These are phyloP conservation scores for Cryptococcus sp. DNA, from an alignment of 1,284 basidiomycete genomes.

Conservation along the genomic window DNA sequence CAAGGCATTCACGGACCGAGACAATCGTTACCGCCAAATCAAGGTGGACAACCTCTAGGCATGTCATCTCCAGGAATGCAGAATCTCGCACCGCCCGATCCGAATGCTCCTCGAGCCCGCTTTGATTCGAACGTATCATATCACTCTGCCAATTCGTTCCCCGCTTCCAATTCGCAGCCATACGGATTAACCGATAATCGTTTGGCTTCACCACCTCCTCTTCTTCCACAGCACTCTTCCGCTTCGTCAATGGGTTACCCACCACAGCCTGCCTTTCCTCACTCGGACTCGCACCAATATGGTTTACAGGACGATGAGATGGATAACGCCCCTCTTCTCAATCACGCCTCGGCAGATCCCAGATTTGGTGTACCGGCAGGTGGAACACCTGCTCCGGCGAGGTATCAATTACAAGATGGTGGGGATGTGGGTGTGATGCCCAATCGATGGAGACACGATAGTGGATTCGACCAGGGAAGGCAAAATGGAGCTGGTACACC, in stretches of 20 bases:
- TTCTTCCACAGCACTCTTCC: conserved; percentile 26
- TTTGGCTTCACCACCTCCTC: conserved; percentile 35
- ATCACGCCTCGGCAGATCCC: conserved; percentile 28
- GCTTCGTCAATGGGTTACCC: conserved; percentile 9
- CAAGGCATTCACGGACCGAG: conserved; percentile 2
- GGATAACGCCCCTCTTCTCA: conserved; percentile 36
- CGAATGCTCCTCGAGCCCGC: conserved; percentile 8
- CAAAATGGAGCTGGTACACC: no score
- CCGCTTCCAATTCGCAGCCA: conserved; percentile 9
- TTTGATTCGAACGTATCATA: conserved; percentile 22
- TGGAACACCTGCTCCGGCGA: background rate
- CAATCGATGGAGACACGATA: conserved; percentile 15
- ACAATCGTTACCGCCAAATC: conserved; percentile 4
- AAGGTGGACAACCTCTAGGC: conserved; percentile 1
- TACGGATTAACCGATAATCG: conserved; percentile 25
- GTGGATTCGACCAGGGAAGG: background rate
- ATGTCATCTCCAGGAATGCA: conserved; percentile 1
- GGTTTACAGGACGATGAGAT: conserved; percentile 31
- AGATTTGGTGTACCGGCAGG: conserved; percentile 23
- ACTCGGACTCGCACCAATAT: conserved; percentile 2
- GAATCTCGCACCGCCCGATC: conserved; percentile 4
- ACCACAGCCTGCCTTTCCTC: background rate
- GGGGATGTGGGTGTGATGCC: conserved; percentile 26
- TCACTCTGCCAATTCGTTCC: conserved; percentile 3
- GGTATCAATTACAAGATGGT: conserved; percentile 30